These are phyloP conservation scores for Populus euphratica DNA, from an alignment of 345 rosid species.

Conservation along the genomic window DNA sequence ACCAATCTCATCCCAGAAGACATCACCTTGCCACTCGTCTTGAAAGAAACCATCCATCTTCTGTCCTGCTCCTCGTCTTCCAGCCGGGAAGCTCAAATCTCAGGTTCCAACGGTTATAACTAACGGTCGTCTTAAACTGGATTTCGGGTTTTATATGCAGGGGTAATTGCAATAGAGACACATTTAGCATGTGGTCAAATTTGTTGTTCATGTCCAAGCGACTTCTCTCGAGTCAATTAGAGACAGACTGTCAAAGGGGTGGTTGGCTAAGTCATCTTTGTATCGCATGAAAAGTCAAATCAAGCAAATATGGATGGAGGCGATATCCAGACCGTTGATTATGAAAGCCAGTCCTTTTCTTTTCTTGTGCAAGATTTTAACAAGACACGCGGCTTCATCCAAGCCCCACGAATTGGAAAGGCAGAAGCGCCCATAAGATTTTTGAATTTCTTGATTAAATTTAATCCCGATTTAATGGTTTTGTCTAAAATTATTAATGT, in stretches of 20 bases:
- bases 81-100: slow-evolving; percentile 6
- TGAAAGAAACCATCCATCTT: slow-evolving; percentile 31
- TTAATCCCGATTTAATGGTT: too few relatives aligned
- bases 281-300: neutral
- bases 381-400: too few relatives aligned
- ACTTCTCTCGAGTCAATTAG: slow-evolving; percentile 8
- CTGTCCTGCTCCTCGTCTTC: neutral
- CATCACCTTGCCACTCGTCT: slow-evolving; percentile 18
- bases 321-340: neutral
- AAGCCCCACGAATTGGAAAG: too few relatives aligned
- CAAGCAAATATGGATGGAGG: neutral
- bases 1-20: slow-evolving; percentile 25
- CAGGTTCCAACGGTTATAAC: neutral
- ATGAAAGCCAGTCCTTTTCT: too few relatives aligned
- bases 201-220: neutral
- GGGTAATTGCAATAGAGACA: neutral
- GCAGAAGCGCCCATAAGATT: too few relatives aligned
- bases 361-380: too few relatives aligned
- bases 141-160: neutral
- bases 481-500: too few relatives aligned
- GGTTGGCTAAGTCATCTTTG: neutral
- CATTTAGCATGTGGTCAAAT: slow-evolving; percentile 22
- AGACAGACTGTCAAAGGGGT: too few relatives aligned
- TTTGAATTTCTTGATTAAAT: too few relatives aligned
- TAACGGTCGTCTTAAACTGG: neutral